A percentile compares a stretch with the other conserved stretches of the same genome.
phyloP scores from a whole-genome alignment of 192 early-diverging fungal genomes.

The Umbelopsis sp. region DNA sequence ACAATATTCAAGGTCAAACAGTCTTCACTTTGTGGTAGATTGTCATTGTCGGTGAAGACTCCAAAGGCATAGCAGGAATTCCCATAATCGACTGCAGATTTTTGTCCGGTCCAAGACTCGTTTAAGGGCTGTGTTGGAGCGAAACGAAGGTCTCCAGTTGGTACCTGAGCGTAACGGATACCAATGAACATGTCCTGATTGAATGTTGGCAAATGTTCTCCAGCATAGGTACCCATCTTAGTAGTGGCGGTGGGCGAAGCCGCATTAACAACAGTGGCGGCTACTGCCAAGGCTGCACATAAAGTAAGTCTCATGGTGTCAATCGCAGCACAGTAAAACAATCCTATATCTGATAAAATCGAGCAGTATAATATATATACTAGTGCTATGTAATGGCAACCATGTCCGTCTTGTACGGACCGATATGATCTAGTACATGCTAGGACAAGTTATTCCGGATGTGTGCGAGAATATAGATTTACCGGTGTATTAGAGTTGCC shows the following conservation, averaged over 20 bases:
- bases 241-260: neutral
- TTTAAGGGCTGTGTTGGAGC: constrained; percentile 30
- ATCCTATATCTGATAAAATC: too few species aligned
- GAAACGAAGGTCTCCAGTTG: constrained; percentile 43
- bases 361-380: too few species aligned
- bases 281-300: neutral
- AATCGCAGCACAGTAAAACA: too few species aligned
- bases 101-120: constrained; percentile 11
- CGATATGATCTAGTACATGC: too few species aligned
- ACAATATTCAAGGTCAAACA: constrained; percentile 59
- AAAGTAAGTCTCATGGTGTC: neutral
- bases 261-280: neutral
- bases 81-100: neutral
- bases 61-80: constrained; percentile 13
- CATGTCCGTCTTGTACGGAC: too few species aligned
- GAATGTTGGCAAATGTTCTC: neutral
- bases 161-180: constrained; percentile 52
- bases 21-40: constrained; percentile 44
- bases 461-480: too few species aligned
- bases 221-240: neutral
- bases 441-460: too few species aligned
- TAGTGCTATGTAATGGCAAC: too few species aligned
- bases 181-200: constrained; percentile 40
- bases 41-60: constrained; percentile 23
- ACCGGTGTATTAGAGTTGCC: too few species aligned